Evolutionary conservation across 768 basidiomycete genomes (phyloP).

Genomic region (Neoboletus magnificus): DNA sequence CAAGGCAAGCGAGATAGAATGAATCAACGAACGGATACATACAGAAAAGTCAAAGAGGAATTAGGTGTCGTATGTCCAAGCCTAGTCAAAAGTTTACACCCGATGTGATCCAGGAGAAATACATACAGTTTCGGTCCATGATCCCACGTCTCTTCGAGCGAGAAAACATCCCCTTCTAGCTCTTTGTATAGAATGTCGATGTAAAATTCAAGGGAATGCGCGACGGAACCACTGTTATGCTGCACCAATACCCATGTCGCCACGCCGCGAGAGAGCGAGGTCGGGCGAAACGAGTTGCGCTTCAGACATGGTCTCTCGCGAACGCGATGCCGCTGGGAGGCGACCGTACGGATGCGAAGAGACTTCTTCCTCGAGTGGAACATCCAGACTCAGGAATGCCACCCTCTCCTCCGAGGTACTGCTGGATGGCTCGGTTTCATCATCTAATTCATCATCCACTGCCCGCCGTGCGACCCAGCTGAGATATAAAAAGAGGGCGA

Average conservation of each 20-base stretch:
- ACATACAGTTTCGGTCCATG: conserved; percentile 17
- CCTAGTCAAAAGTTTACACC: conserved; percentile 22
- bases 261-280: conserved; percentile 15
- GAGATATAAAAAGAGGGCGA: conserved; percentile 76
- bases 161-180: not conserved
- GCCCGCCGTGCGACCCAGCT: conserved; percentile 74
- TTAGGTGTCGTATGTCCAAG: conserved; percentile 2
- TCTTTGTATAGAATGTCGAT: not conserved
- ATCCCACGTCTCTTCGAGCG: not conserved
- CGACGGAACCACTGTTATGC: conserved; percentile 7
- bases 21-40: conserved; percentile 7
- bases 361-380: conserved; percentile 22
- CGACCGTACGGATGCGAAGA: conserved; percentile 16
- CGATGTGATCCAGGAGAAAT: conserved; percentile 12
- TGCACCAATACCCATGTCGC: conserved; percentile 7
- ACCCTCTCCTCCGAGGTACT: conserved; percentile 47
- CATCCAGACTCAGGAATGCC: conserved; percentile 46
- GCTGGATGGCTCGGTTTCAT: conserved; percentile 33
- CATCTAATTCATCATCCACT: conserved; percentile 53
- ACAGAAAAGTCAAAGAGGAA: conserved; percentile 5
- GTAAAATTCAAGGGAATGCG: not conserved
- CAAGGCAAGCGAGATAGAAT: conserved; percentile 9
- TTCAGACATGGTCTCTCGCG: conserved; percentile 43
- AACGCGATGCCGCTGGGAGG: conserved; percentile 18
- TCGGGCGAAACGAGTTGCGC: conserved; percentile 34